Base-by-base conservation (phyloP, 129 eudicot species). In the Tagetes patula region DNA sequence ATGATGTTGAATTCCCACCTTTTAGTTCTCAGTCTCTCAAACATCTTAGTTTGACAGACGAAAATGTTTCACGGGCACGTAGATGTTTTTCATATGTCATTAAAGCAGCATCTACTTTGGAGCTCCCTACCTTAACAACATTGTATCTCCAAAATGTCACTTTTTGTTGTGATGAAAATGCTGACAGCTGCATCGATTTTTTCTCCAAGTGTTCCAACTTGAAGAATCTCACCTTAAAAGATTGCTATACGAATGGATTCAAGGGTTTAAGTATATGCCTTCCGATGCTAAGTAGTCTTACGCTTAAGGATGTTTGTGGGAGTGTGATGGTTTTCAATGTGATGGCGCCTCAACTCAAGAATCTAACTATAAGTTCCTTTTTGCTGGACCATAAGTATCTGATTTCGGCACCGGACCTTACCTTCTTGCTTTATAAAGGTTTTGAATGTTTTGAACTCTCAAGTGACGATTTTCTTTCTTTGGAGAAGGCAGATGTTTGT, bases 321-420 rank as follows among this genome's bases (percentile, higher is more conserved):
- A 13, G 42, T 11, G 7, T 10, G 42, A 7, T 68, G 3, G 62
- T 30, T 58, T 5, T 77, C 20, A 38, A 58, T 4, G 40, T 77
- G 39, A 61, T 46, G n/a, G 62, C 70, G 34, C 77, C 70, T 20
- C 81, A 40, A 69, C 81, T 77, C 30, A 41, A 67, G 63, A 42
- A 37, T 69, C 75, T 77, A 43, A 45, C 53, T 4, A 77, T 77
- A 32, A 55, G 1, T 41, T 41, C 46, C 8, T 32, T 1, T 8
- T n/a, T 4, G 5, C 3, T 6, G 5, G 27, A 58, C 52, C 1
- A 45, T 8, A 8, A 41, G 2, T 14, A 39, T 67, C 32, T 30
- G 62, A 40, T 77, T 59, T 34, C 40, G 3, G 55, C 81, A 59
- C 81, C 81, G 1, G 14, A 38, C n/a, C 79, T 75, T 36, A 13